A percentile compares a stretch with the other conserved stretches of the same genome.
Evolutionary conservation across 2,329 filamentous ascomycete genomes (phyloP).

Genomic region (Bimuria novae-zelandiae): DNA sequence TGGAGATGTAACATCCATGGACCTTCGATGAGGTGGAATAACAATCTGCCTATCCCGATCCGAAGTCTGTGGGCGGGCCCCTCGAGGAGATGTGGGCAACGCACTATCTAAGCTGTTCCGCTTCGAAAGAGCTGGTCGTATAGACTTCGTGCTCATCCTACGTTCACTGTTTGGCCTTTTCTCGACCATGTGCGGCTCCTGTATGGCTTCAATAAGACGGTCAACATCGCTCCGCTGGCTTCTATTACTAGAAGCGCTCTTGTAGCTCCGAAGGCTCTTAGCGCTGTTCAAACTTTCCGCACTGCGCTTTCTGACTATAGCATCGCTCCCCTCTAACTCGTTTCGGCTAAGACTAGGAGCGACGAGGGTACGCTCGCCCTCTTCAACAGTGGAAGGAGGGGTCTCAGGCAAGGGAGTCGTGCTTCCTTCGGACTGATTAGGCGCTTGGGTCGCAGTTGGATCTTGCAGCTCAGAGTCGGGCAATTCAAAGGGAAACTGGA

Average conservation of each 20-base stretch:
- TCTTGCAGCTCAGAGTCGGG: constrained; percentile 48
- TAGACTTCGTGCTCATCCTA: constrained; percentile 29
- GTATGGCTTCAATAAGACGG: constrained; percentile 72
- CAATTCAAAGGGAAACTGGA: constrained; percentile 76
- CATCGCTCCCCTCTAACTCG: constrained; percentile 18
- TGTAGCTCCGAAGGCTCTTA: constrained; percentile 52
- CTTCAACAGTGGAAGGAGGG: constrained; percentile 22
- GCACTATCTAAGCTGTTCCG: constrained; percentile 29
- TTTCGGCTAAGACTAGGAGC: constrained; percentile 38
- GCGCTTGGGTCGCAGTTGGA: neutral
- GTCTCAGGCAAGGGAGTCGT: constrained; percentile 26
- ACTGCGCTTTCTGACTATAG: constrained; percentile 30
- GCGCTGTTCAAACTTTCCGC: constrained; percentile 57
- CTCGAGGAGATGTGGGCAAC: constrained; percentile 13
- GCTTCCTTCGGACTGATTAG: constrained; percentile 23
- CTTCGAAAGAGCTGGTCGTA: constrained; percentile 31
- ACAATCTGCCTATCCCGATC: constrained; percentile 22
- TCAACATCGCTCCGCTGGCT: constrained; percentile 68
- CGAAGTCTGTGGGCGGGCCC: constrained; percentile 32
- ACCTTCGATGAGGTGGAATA: constrained; percentile 35
- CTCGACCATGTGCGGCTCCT: constrained; percentile 56
- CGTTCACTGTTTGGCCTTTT: constrained; percentile 19
- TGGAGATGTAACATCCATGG: constrained; percentile 51
- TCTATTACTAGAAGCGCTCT: constrained; percentile 46
- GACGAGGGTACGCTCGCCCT: constrained; percentile 66